Evolutionary conservation across 2,329 filamentous ascomycete genomes (phyloP).

Genomic region (Knoxdaviesia capensis): DNA sequence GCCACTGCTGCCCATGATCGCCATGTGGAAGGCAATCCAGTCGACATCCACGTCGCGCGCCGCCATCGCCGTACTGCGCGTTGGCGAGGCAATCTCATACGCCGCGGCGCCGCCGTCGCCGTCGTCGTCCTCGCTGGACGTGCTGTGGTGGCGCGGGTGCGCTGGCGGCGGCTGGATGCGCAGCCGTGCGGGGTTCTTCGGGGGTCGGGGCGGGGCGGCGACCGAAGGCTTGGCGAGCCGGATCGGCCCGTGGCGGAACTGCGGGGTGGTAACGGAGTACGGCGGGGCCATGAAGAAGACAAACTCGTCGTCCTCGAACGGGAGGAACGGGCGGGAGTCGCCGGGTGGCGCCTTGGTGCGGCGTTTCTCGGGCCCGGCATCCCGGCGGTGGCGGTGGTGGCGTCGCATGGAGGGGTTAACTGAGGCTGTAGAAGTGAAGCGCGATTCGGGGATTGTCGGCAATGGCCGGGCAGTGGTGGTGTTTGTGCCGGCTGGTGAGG

Average conservation of each 20-base stretch:
- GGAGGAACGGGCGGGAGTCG: conserved; percentile 5
- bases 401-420: no score
- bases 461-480: no score
- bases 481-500: no score
- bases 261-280: conserved; percentile 26
- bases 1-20: conserved; percentile 35
- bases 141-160: conserved; percentile 12
- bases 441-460: no score
- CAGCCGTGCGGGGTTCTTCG: conserved; percentile 13
- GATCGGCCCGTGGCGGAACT: conserved; percentile 34
- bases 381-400: no score
- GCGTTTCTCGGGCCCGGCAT: no score
- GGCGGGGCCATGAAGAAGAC: conserved; percentile 27
- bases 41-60: conserved; percentile 22
- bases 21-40: conserved; percentile 47
- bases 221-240: conserved; percentile 26
- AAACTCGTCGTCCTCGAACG: conserved; percentile 20
- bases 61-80: neutral
- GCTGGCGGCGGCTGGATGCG: conserved; percentile 4
- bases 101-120: no score
- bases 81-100: no score
- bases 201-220: conserved; percentile 4
- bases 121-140: conserved; percentile 16
- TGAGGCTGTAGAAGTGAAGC: no score
- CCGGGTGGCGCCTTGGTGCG: neutral